Conservation (phyloP, 2,329 filamentous ascomycete genomes). For the Colletotrichum lini region DNA sequence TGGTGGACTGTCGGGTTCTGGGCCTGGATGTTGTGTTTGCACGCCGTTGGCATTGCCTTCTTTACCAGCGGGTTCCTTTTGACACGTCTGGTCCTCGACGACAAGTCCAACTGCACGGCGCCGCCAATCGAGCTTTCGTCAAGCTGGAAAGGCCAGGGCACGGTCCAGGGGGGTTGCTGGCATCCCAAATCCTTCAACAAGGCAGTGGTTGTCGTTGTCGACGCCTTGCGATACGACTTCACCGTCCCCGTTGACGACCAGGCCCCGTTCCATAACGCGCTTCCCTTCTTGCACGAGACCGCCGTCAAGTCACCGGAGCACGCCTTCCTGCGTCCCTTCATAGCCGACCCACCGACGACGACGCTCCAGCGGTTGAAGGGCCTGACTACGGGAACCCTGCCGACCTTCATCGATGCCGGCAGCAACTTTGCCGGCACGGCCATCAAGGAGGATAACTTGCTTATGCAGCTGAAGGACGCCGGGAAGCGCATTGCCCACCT, state of each 20-base stretch:
- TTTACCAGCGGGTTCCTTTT: slow-evolving; percentile 97
- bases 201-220: slow-evolving; percentile 90
- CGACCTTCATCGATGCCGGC: slow-evolving; percentile 93
- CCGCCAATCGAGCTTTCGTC: slow-evolving; percentile 73
- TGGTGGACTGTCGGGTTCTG: slow-evolving; percentile 77
- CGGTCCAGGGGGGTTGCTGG: slow-evolving; percentile 84
- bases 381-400: slow-evolving; percentile 92
- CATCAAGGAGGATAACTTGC: slow-evolving; percentile 90
- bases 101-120: slow-evolving; percentile 78
- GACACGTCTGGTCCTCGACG: slow-evolving; percentile 84
- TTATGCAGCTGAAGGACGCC: slow-evolving; percentile 76
- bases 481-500: slow-evolving; percentile 87
- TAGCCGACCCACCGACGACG: slow-evolving; percentile 95
- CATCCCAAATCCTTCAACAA: slow-evolving; percentile 94
- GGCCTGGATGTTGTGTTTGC: slow-evolving; percentile 78
- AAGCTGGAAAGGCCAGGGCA: slow-evolving; percentile 59
- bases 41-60: slow-evolving; percentile 86
- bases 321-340: slow-evolving; percentile 93
- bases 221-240: slow-evolving; percentile 97
- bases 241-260: slow-evolving; percentile 81
- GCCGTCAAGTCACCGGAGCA: slow-evolving; percentile 81
- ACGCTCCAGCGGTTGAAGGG: slow-evolving; percentile 95
- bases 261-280: slow-evolving; percentile 83
- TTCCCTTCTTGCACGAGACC: slow-evolving; percentile 89
- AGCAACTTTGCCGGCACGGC: slow-evolving; percentile 96